A percentile compares a stretch with the other conserved stretches of the same genome.
These are phyloP conservation scores for Trypanosoma lewisi DNA, from an alignment of 208 protist species.

Conservation along the genomic window DNA sequence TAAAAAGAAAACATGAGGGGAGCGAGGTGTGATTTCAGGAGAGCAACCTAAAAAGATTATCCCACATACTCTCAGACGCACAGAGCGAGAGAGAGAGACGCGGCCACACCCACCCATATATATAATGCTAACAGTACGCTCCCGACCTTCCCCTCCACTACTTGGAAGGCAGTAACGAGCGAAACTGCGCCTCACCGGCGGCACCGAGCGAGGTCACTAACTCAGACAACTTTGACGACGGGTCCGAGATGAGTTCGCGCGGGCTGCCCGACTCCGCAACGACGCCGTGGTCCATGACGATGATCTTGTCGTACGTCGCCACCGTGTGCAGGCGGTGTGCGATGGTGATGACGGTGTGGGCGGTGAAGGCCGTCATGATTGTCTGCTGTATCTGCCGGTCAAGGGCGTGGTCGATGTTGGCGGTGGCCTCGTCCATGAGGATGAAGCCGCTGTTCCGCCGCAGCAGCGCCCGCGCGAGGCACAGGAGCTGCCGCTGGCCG, in stretches of 20 bases:
- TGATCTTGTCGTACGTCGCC: constrained; percentile 52
- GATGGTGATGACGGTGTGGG: constrained; percentile 81
- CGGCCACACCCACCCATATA: too few relatives aligned
- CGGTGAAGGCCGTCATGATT: constrained; percentile 50
- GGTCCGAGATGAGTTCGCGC: constrained; percentile 35
- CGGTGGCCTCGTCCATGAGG: constrained; percentile 84
- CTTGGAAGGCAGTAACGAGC: too few relatives aligned
- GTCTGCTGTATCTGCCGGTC: constrained; percentile 64
- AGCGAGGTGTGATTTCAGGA: neutral
- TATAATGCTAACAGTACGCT: too few relatives aligned
- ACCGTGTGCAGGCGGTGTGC: constrained; percentile 80
- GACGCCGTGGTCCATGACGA: constrained; percentile 69
- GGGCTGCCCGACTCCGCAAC: constrained; percentile 60
- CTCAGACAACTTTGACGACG: constrained; percentile 22
- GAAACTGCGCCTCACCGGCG: too few relatives aligned
- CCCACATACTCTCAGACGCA: too few relatives aligned
- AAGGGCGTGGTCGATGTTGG: constrained; percentile 67
- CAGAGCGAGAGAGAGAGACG: too few relatives aligned
- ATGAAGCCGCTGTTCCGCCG: constrained; percentile 55
- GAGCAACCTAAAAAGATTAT: neutral
- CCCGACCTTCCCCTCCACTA: too few relatives aligned
- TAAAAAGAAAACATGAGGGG: neutral
- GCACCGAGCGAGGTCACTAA: constrained; percentile 27
- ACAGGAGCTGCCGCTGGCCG: constrained; percentile 76
- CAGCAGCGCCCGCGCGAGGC: constrained; percentile 68